Evolutionary conservation across 2,329 filamentous ascomycete species (phyloP).

Genomic region (Niveomyces coronatus): DNA sequence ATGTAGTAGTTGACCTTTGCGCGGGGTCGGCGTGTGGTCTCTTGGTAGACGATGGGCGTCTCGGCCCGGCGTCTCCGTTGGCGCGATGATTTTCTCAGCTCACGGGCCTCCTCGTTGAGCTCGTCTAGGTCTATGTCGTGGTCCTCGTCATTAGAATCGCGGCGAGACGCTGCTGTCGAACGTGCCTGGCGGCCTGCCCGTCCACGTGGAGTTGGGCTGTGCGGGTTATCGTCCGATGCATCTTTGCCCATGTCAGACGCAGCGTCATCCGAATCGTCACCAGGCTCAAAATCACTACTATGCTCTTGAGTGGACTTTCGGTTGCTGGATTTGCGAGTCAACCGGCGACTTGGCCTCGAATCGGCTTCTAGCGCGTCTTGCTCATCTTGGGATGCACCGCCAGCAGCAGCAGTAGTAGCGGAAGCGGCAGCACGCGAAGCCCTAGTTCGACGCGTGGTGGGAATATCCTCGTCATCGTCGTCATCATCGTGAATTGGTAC

Average conservation of each 20-base stretch:
- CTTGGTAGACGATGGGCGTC: constrained; percentile 50
- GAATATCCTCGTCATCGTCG: constrained; percentile 40
- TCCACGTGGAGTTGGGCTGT: constrained; percentile 41
- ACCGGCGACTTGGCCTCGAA: constrained; percentile 29
- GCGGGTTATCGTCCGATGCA: constrained; percentile 32
- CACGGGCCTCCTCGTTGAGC: constrained; percentile 54
- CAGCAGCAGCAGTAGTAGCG: too few relatives aligned
- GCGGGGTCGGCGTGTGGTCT: constrained; percentile 41
- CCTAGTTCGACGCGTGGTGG: constrained; percentile 36
- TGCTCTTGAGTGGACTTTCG: constrained; percentile 40
- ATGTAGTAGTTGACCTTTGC: constrained; percentile 75
- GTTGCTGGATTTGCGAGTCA: constrained; percentile 34
- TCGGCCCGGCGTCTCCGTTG: constrained; percentile 40
- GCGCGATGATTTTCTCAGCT: constrained; percentile 45
- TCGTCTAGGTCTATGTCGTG: constrained; percentile 52
- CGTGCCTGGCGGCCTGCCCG: constrained; percentile 30
- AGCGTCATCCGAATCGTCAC: constrained; percentile 46
- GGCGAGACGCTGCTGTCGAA: constrained; percentile 36
- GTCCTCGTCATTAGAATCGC: constrained; percentile 47
- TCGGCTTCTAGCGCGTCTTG: constrained; percentile 18
- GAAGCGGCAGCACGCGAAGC: constrained; percentile 23
- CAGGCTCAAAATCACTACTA: constrained; percentile 52
- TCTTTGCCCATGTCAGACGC: constrained; percentile 32
- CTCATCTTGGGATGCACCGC: too few relatives aligned
- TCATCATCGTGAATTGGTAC: constrained; percentile 18